Percentiles rank a stretch among this genome's conserved stretches.
Conservation (phyloP, 169 alveolate genomes). For the Toxoplasma gondii region DNA sequence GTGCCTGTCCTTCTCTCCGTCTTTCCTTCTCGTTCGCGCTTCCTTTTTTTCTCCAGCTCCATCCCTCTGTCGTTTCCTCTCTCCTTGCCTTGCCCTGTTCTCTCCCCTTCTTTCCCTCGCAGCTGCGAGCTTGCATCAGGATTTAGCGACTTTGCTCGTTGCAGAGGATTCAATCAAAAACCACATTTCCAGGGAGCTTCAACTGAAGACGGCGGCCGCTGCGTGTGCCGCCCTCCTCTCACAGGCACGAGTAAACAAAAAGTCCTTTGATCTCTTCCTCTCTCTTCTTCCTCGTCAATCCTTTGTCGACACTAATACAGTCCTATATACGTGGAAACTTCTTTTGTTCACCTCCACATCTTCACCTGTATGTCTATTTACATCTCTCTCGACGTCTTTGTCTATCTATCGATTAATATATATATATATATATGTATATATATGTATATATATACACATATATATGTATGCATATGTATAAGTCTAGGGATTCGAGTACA, state of each 20-base stretch:
- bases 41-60: not conserved
- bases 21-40: not conserved
- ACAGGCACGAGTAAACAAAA: not conserved
- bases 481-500: not conserved
- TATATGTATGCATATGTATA: not conserved
- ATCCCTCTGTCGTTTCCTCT: not conserved
- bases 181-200: constrained; percentile 22
- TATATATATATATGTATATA: not conserved
- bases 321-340: not conserved
- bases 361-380: not conserved
- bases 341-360: not conserved
- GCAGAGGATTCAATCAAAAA: not conserved
- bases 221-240: constrained; percentile 30
- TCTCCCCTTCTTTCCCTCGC: not conserved
- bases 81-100: not conserved
- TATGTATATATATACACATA: not conserved
- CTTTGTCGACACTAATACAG: not conserved
- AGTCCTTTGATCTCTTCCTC: not conserved
- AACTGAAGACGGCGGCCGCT: not conserved
- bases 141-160: not conserved
- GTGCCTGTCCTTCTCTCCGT: not conserved
- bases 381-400: not conserved
- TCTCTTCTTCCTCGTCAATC: not conserved
- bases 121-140: constrained; percentile 5
- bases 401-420: not conserved